These are phyloP conservation scores for Hypoxylon subgilvum DNA, from an alignment of 495 filamentous ascomycete species.

Conservation along the genomic window DNA sequence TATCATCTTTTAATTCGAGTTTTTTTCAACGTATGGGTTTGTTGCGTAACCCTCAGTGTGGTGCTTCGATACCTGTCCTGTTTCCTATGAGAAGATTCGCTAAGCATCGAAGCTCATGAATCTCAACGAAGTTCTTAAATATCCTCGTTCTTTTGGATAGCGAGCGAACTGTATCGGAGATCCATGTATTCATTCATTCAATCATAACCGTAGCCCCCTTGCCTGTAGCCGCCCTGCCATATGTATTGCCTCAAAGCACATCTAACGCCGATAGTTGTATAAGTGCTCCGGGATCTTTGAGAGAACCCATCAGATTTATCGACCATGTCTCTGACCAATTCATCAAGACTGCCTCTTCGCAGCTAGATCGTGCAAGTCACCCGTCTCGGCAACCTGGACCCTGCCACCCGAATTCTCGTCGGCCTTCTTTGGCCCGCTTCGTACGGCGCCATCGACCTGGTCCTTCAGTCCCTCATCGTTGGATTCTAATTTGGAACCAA, in stretches of 20 bases:
- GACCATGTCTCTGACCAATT: not conserved
- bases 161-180: no score
- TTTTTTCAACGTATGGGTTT: no score
- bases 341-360: conserved; percentile 26
- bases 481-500: conserved; percentile 18
- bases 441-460: conserved; percentile 36
- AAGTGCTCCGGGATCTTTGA: not conserved
- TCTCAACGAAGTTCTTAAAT: no score
- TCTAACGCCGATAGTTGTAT: conserved; percentile 1
- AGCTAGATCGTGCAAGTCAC: conserved; percentile 40
- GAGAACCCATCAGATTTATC: not conserved
- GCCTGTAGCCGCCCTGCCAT: not conserved
- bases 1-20: no score
- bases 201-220: no score
- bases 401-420: conserved; percentile 33
- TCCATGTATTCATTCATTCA: not conserved
- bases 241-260: not conserved
- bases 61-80: no score
- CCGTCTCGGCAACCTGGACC: conserved; percentile 39
- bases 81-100: no score
- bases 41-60: no score
- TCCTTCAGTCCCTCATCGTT: conserved; percentile 37
- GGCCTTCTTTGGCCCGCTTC: conserved; percentile 33
- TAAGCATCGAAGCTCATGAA: no score
- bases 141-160: no score